phyloP scores from a whole-genome alignment of 2,329 filamentous ascomycete species.

The Cryphonectria radicalis region DNA sequence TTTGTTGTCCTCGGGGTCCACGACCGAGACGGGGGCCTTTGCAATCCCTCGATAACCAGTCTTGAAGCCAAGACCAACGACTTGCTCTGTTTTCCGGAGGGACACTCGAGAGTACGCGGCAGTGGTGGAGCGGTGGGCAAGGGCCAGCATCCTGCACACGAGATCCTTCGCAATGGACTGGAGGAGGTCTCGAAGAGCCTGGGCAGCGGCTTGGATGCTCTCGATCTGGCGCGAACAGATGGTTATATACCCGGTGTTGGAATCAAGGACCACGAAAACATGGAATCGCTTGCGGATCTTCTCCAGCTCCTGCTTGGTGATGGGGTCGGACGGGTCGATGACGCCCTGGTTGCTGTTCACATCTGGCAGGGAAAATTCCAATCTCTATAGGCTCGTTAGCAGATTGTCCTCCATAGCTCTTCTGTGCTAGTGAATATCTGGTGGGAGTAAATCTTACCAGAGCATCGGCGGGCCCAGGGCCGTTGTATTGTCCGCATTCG shows the following conservation, averaged over 20 bases:
- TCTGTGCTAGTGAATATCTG: background rate
- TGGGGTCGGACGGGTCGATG: constrained; percentile 15
- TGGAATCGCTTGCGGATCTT: constrained; percentile 16
- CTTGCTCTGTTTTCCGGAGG: constrained; percentile 12
- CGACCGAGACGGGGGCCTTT: background rate
- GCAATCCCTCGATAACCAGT: constrained; percentile 5
- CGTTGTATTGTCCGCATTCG: background rate
- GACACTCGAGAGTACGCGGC: background rate
- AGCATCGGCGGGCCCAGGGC: background rate
- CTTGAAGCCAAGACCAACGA: background rate
- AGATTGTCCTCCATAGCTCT: background rate
- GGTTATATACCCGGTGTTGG: background rate
- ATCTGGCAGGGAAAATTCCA: constrained; percentile 18
- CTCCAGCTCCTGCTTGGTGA: constrained; percentile 6
- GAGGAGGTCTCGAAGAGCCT: constrained; percentile 19
- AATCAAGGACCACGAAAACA: constrained; percentile 13
- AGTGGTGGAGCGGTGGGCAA: constrained; percentile 12
- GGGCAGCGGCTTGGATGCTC: constrained; percentile 12
- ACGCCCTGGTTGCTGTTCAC: constrained; percentile 7
- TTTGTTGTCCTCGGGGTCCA: background rate
- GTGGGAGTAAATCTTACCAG: background rate
- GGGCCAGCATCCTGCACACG: background rate
- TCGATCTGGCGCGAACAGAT: background rate
- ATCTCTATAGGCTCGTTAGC: constrained; percentile 10
- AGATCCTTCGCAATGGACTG: constrained; percentile 17